Base-by-base conservation (phyloP, 768 basidiomycete species). In the Boletus patriciae region DNA sequence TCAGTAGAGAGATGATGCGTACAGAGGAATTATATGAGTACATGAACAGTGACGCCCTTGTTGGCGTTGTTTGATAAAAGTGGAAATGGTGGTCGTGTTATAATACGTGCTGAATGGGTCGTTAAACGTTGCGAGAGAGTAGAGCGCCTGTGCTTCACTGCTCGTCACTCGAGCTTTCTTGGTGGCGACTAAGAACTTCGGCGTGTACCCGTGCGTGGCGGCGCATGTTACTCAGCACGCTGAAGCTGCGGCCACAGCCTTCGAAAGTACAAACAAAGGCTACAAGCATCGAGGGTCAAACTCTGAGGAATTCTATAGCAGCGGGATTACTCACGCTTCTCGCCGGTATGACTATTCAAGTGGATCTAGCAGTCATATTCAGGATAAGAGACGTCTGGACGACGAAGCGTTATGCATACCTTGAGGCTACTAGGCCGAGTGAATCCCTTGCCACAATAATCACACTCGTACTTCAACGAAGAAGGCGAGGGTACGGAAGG, bases 181-280 rank as follows among this genome's bases (percentile, higher is more conserved):
- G 71, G 46, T 74, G 73, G 54, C 68, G 70, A 49, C 50, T 63
- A 3, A 54, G 52, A 43, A 57, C 57, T 38, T 73, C 77, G 27
- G 72, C 76, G 66, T 92, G 90, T 13, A 88, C 85, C 53, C 90
- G 85, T 57, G 89, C 84, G 70, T 92, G 90, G 55, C 90, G 80
- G 59, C 90, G 86, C 90, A 92, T 92, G 76, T 92, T 92, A 72
- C 88, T 91, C 67, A 91, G 83, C 48, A 92, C 90, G 66, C 88
- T 90, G 73, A 92, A 92, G 68, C 86, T 84, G 43, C 90, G 86
- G 8, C 87, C 86, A 73, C 90, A 92, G 56, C 82, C 82, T 60
- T 86, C 82, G 50, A 84, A 81, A 18, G 90, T 85, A 69, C 90
- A 92, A 43, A 80, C 75, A 72, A 88, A 91, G 10, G 90, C 90